These are phyloP conservation scores for Aspergillus sp. DNA, from an alignment of 2,329 filamentous ascomycete species.

Conservation along the genomic window DNA sequence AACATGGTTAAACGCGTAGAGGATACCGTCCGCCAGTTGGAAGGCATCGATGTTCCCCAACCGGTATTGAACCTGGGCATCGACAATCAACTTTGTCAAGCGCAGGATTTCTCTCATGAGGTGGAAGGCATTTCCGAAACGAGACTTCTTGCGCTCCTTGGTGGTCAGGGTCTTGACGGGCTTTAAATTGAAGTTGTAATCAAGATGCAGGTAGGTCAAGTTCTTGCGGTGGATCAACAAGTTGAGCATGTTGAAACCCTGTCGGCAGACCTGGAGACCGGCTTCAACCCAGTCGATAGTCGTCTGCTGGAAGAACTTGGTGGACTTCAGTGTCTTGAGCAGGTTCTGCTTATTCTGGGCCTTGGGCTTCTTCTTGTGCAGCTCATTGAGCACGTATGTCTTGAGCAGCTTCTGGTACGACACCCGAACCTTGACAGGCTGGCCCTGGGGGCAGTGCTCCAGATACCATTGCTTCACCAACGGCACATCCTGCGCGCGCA, in stretches of 20 bases:
- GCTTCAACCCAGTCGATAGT: slow-evolving; percentile 99
- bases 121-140: slow-evolving; percentile 98
- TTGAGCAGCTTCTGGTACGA: slow-evolving; percentile 98
- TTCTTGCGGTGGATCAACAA: slow-evolving; percentile 97
- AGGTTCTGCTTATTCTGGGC: slow-evolving; percentile 91
- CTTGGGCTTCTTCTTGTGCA: slow-evolving; percentile 93
- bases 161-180: slow-evolving; percentile 97
- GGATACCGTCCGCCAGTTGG: slow-evolving; percentile 92
- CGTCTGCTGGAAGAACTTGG: slow-evolving; percentile 99
- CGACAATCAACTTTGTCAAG: slow-evolving; percentile 93
- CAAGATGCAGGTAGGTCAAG: slow-evolving; percentile 91
- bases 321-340: slow-evolving; percentile 80
- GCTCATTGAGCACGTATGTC: slow-evolving; percentile 88
- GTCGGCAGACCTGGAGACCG: slow-evolving; percentile 92
- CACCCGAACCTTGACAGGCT: slow-evolving; percentile 93
- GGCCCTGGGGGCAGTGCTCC: slow-evolving; percentile 82
- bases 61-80: slow-evolving; percentile 95
- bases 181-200: slow-evolving; percentile 99
- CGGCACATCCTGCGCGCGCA: slow-evolving; percentile 91
- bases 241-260: slow-evolving; percentile 99
- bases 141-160: slow-evolving; percentile 98
- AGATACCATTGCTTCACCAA: slow-evolving; percentile 98
- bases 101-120: slow-evolving; percentile 96
- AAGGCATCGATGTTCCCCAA: slow-evolving; percentile 98
- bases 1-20: slow-evolving; percentile 99